phyloP scores from a whole-genome alignment of 2,329 filamentous ascomycete genomes.

The Fusarium oligoseptatum region DNA sequence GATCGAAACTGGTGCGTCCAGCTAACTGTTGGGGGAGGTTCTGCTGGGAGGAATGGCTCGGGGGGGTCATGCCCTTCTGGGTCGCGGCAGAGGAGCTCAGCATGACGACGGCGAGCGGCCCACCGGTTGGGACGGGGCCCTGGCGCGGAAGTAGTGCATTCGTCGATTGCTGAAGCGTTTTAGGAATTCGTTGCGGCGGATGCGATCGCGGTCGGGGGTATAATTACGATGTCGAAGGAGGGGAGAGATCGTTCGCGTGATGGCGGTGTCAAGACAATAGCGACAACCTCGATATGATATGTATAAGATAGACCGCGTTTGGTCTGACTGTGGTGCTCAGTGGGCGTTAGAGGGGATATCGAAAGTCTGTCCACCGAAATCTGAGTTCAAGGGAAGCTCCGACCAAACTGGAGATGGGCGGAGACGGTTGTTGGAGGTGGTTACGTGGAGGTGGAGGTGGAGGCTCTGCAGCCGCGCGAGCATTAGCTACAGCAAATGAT shows the following conservation, averaged over 20 bases:
- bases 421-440: conserved; percentile 32
- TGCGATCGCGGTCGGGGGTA: conserved; percentile 30
- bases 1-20: conserved; percentile 61
- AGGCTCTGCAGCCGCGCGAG: conserved; percentile 37
- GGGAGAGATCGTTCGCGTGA: conserved; percentile 9
- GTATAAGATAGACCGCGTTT: conserved; percentile 17
- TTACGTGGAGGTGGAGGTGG: conserved; percentile 43
- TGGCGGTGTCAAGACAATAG: neutral
- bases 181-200: conserved; percentile 24
- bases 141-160: conserved; percentile 52
- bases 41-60: conserved; percentile 54
- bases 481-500: conserved; percentile 13
- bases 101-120: conserved; percentile 51
- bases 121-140: conserved; percentile 57
- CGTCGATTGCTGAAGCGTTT: conserved; percentile 45
- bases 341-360: conserved; percentile 7
- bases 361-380: conserved; percentile 23
- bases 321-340: conserved; percentile 15
- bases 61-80: conserved; percentile 50
- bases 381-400: conserved; percentile 23
- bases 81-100: conserved; percentile 51
- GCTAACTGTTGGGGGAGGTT: conserved; percentile 48
- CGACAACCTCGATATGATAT: neutral
- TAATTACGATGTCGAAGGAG: conserved; percentile 12
- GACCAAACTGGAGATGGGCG: conserved; percentile 2